A percentile compares a stretch with the other conserved stretches of the same genome.
Conservation (phyloP, 352 stramenopile species). For the Globisporangium mamillatum region DNA sequence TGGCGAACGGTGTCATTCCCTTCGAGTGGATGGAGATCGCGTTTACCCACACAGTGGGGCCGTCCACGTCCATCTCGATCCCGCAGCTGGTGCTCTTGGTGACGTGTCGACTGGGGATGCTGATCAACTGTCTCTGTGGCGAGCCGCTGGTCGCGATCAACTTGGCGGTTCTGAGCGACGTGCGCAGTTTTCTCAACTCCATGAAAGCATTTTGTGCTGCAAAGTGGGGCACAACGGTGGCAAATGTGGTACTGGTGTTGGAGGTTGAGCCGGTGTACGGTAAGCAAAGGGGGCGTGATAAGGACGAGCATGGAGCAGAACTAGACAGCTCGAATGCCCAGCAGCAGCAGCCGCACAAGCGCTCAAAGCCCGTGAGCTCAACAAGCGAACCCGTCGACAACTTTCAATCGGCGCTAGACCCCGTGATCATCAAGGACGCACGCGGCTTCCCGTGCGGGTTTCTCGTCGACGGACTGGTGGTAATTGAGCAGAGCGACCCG, state of each 20-base stretch:
- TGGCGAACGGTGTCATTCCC: slow-evolving; percentile 12
- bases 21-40: slow-evolving; percentile 20
- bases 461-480: slow-evolving; percentile 17
- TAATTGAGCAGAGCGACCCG: slow-evolving; percentile 16
- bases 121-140: slow-evolving; percentile 5
- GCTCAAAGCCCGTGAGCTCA: not conserved
- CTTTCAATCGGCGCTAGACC: not conserved
- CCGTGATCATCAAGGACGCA: not conserved
- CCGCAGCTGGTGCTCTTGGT: slow-evolving; percentile 16
- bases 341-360: not conserved
- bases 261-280: not conserved
- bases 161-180: slow-evolving; percentile 17
- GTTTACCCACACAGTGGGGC: slow-evolving; percentile 10
- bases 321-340: not conserved
- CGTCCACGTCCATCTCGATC: slow-evolving; percentile 13
- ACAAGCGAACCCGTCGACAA: not conserved
- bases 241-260: slow-evolving; percentile 15
- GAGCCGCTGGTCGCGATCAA: slow-evolving; percentile 6
- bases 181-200: slow-evolving; percentile 9
- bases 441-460: slow-evolving; percentile 6
- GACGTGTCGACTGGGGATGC: slow-evolving; percentile 10
- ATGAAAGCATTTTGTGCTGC: slow-evolving; percentile 12
- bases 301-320: not conserved
- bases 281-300: not conserved
- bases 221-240: not conserved